Evolutionary conservation across 768 basidiomycete genomes (phyloP).

Genomic region (Kwoniella dejecticola): DNA sequence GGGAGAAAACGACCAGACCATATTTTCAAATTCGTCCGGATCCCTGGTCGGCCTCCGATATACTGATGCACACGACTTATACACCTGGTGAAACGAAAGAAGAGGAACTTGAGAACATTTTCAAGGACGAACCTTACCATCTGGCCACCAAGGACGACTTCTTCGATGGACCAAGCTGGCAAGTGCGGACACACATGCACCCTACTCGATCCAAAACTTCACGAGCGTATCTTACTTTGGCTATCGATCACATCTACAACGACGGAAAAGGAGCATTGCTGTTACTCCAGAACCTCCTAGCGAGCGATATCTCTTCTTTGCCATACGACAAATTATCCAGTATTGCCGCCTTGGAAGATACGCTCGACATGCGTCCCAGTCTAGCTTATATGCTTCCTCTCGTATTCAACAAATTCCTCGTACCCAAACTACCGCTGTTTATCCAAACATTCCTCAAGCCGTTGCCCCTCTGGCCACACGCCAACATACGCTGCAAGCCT

Average conservation of each 20-base stretch:
- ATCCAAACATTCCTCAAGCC: slow-evolving; percentile 16
- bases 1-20: slow-evolving; percentile 13
- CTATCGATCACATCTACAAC: slow-evolving; percentile 16
- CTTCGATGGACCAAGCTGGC: slow-evolving; percentile 12
- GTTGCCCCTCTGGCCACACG: slow-evolving; percentile 17
- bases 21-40: not conserved
- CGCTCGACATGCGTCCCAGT: slow-evolving; percentile 6
- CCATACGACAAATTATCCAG: slow-evolving; percentile 18
- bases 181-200: slow-evolving; percentile 4
- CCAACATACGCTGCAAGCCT: too few relatives aligned
- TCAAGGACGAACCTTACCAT: not conserved
- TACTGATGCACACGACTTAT: slow-evolving; percentile 8
- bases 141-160: not conserved
- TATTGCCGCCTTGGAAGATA: slow-evolving; percentile 9
- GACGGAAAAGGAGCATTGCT: slow-evolving; percentile 19
- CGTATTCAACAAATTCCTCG: slow-evolving; percentile 14
- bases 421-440: slow-evolving; percentile 23
- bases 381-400: slow-evolving; percentile 19
- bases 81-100: slow-evolving; percentile 4
- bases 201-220: not conserved
- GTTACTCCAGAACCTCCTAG: slow-evolving; percentile 6
- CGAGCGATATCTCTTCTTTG: slow-evolving; percentile 19
- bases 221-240: slow-evolving; percentile 18
- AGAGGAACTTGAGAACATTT: not conserved
- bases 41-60: slow-evolving; percentile 14